Evolutionary conservation across 2,329 filamentous ascomycete genomes (phyloP), one percentile per base, ranked within the genome.

Genomic region (Aspergillus ochraceoroseus): DNA sequence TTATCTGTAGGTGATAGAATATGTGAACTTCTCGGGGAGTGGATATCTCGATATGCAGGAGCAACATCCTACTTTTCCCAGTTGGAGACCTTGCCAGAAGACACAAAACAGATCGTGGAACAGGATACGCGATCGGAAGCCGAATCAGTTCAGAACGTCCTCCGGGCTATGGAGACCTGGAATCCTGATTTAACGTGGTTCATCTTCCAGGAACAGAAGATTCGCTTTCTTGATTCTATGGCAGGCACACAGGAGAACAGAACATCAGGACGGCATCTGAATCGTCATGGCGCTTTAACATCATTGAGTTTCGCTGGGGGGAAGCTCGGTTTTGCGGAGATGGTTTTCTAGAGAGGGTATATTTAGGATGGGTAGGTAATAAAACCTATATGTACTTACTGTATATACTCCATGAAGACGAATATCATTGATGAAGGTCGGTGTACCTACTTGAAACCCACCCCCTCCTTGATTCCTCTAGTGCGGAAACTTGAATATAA

Each of bases 171-270:
- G 66, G 58, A 66, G 45, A 56, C 53, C 7, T 68, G 64, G 64
- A 68, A 68, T 44, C 46, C 54, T 7, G 66, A 68, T 49, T 37
- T 68, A 19, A 61, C 66, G 0, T 69, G 66, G 66, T 63, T 67
- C 38, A 49, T 67, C 4, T 68, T 68, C 34, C 48, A 51, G 37
- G 49, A 50, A 15, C 49, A 59, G 12, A 43, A 32, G 11, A 35
- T 12, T 1, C 36, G 33, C 28, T 31, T 48, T 27, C 28, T 43
- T 6, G 43, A 33, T 5, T 19, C 41, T 11, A 30, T 36, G 9
- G 14, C 33, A 65, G 28, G 52, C 48, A 51, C 48, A 32, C 34
- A 38, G 5, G 20, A 9, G 15, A 30, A 29, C 6, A 13, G 5
- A 13, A 12, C 18, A 7, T 19, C n/a, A n/a, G n/a, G n/a, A n/a